Evolutionary conservation across 169 alveolate genomes (phyloP).

Genomic region (Eimeria necatrix): DNA sequence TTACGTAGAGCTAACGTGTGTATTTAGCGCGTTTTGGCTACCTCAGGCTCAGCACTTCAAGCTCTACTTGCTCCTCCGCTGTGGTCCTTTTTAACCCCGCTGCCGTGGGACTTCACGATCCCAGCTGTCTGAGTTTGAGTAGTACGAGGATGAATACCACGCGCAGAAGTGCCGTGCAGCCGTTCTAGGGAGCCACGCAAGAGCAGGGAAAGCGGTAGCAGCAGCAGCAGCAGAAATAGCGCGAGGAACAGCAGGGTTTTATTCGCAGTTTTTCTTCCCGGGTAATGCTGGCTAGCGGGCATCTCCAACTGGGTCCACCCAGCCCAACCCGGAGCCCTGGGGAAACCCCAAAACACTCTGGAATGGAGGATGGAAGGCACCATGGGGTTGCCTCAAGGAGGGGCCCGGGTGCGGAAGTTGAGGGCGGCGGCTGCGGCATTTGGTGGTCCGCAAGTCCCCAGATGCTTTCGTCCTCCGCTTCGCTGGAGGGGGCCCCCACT

Average conservation of each 20-base stretch:
- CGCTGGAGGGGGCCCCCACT: slow-evolving; percentile 24
- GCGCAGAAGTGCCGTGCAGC: neutral
- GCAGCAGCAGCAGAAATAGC: slow-evolving; percentile 21
- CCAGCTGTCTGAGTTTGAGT: neutral
- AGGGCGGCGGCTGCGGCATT: neutral
- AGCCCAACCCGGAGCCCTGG: neutral
- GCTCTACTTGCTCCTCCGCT: neutral
- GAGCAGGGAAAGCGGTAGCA: neutral
- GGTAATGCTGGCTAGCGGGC: neutral
- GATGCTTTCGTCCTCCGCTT: neutral
- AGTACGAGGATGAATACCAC: neutral
- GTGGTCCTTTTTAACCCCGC: neutral
- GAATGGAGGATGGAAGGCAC: neutral
- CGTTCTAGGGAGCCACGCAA: slow-evolving; percentile 2
- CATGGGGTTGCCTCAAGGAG: neutral
- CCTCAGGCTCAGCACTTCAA: neutral
- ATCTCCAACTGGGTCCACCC: neutral
- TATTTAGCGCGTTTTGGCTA: neutral
- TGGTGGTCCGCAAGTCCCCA: slow-evolving; percentile 23
- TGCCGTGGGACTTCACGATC: neutral
- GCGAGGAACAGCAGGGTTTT: neutral
- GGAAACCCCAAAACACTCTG: neutral
- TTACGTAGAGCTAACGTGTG: neutral
- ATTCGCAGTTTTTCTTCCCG: neutral
- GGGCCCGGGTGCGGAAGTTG: neutral